Base-by-base conservation (phyloP, 1,139 yeast species). In the Hemisphaericaspora subhashii region DNA sequence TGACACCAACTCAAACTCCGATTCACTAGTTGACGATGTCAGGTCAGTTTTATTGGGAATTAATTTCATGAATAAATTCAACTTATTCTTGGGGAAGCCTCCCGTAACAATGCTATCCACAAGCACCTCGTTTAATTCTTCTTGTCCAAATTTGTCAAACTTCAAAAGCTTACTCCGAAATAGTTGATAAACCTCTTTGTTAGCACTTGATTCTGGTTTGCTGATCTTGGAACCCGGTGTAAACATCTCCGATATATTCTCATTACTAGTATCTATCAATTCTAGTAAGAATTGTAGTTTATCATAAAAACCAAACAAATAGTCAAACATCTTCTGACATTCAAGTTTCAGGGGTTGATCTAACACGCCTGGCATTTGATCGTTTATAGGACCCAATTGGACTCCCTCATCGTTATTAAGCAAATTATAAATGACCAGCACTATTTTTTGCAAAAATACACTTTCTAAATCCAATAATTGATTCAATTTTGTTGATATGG, bases 1-100 rank as follows among this genome's bases (percentile, higher is more conserved):
- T 7, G 45, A 36, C 9, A 31, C 31, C 29, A 46, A 36, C 10
- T 46, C 51, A 29, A 38, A 39, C n/a, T 36, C 38, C 6, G 51
- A 44, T 12, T 51, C 55, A n/a, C 41, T 48, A 38, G 42, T 49
- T 42, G 35, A 50, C 5, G 35, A n/a, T 27, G 41, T 18, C 23
- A 17, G 9, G 2, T 3, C n/a, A 17, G 15, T 16, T n/a, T 29
- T 47, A 1, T 41, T 33, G 2, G 57, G 57, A 3, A 54, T 44
- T 8, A 43, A 43, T 20, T 41, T 46, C 16, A 52, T 50, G 29
- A 54, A 50, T 13, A 33, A 39, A 21, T 47, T 48, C 3, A 50
- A 35, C 10, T 39, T 42, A 2, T 38, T 21, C 3, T 29, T 31
- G 3, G 48, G 40, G 20, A 52, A 43, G 10, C 38, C 35, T 2